Conservation (phyloP, 148 eudicot species). For the Rhododendron henanense region DNA sequence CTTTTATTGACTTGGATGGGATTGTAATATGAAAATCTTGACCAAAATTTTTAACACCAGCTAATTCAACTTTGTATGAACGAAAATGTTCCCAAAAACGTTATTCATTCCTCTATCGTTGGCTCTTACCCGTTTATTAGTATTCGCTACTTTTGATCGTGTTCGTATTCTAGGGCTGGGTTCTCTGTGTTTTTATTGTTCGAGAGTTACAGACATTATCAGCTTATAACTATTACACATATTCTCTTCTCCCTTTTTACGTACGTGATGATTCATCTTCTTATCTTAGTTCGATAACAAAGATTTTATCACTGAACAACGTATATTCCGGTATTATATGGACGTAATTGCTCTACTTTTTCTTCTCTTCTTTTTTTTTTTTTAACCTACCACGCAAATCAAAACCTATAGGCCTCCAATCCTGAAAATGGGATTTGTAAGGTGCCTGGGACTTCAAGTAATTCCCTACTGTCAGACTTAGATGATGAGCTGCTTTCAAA, state of each 20-base stretch:
- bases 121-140: too few species aligned
- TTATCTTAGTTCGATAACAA: neutral
- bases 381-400: neutral
- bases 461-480: neutral
- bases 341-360: too few species aligned
- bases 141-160: neutral
- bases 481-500: neutral
- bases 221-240: too few species aligned
- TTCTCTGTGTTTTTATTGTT: neutral
- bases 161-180: neutral
- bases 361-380: too few species aligned
- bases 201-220: too few species aligned
- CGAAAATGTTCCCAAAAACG: neutral
- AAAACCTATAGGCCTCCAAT: neutral
- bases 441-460: neutral
- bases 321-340: neutral
- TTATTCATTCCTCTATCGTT: too few species aligned
- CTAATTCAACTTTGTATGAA: too few species aligned
- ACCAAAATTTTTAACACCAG: too few species aligned
- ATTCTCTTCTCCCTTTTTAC: too few species aligned
- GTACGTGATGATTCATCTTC: neutral
- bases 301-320: neutral
- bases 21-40: too few species aligned
- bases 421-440: neutral
- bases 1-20: too few species aligned